phyloP scores from a whole-genome alignment of 495 filamentous ascomycete genomes.

The Darksidea phi region DNA sequence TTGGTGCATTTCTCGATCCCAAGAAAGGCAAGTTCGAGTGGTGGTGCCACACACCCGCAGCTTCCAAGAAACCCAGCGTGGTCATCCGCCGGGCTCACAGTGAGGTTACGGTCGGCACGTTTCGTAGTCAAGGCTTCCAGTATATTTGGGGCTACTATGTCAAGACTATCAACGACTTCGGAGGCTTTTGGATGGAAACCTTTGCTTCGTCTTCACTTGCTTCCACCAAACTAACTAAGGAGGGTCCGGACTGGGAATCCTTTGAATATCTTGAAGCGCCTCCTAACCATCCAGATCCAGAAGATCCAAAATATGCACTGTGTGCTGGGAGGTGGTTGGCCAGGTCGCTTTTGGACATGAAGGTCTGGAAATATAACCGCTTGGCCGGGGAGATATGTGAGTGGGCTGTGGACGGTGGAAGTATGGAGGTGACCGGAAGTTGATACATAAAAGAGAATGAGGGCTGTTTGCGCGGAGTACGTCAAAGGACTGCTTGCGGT shows the following conservation, averaged over 20 bases:
- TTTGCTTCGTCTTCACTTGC: neutral
- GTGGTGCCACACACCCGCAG: neutral
- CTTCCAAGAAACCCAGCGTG: neutral
- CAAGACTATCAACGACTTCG: neutral
- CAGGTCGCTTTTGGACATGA: neutral
- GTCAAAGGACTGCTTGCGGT: too few species aligned
- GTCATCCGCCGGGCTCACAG: slow-evolving; percentile 9
- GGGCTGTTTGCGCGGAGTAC: too few species aligned
- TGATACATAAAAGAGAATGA: too few species aligned
- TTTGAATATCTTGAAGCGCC: neutral
- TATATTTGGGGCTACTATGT: neutral
- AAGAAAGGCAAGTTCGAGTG: slow-evolving; percentile 6
- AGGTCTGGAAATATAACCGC: neutral
- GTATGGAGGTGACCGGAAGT: too few species aligned
- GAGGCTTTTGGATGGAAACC: slow-evolving; percentile 5
- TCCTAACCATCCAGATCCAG: neutral
- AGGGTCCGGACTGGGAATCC: neutral
- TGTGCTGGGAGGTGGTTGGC: slow-evolving; percentile 2
- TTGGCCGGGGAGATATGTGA: neutral
- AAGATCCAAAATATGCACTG: slow-evolving; percentile 4
- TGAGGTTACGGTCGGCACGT: slow-evolving; percentile 11
- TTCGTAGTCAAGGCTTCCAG: neutral
- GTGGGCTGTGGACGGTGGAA: slow-evolving; percentile 7
- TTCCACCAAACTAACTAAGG: neutral
- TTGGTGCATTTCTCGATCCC: slow-evolving; percentile 9